Conservation (phyloP, 1,284 basidiomycete species). For the Peniophora sp. region DNA sequence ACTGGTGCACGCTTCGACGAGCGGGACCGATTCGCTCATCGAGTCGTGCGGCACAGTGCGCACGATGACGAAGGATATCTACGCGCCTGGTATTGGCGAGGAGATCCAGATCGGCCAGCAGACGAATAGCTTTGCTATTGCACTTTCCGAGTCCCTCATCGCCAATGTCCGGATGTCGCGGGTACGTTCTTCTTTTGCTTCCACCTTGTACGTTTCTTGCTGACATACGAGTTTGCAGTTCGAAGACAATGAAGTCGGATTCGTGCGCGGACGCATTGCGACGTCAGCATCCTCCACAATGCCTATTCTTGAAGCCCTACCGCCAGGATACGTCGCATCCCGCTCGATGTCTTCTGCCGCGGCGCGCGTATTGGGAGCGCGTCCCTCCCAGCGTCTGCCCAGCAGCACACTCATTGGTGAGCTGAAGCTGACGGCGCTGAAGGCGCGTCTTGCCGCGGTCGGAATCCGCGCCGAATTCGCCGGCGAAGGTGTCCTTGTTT, state of each 20-base stretch:
- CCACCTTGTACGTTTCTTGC: slow-evolving; percentile 5
- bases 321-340: slow-evolving; percentile 9
- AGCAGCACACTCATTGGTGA: slow-evolving; percentile 95
- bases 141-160: slow-evolving; percentile 84
- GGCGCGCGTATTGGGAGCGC: slow-evolving; percentile 32
- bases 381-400: slow-evolving; percentile 55
- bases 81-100: slow-evolving; percentile 68
- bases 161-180: slow-evolving; percentile 80
- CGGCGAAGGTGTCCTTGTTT: slow-evolving; percentile 93
- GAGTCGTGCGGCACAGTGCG: slow-evolving; percentile 77
- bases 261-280: slow-evolving; percentile 79
- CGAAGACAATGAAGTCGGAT: slow-evolving; percentile 95
- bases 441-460: slow-evolving; percentile 63
- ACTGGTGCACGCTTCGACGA: slow-evolving; percentile 70
- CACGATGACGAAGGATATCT: slow-evolving; percentile 88
- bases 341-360: slow-evolving; percentile 17
- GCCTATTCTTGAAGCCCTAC: slow-evolving; percentile 55
- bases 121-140: slow-evolving; percentile 90
- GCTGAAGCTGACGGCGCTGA: slow-evolving; percentile 82
- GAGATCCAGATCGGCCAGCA: slow-evolving; percentile 90
- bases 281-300: slow-evolving; percentile 75
- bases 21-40: slow-evolving; percentile 66
- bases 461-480: slow-evolving; percentile 87
- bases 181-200: slow-evolving; percentile 36
- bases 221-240: slow-evolving; percentile 47